Percentiles rank a stretch among this genome's conserved stretches.
These are phyloP conservation scores for Hyaloscypha variabilis DNA, from an alignment of 495 filamentous ascomycete genomes.

Conservation along the genomic window DNA sequence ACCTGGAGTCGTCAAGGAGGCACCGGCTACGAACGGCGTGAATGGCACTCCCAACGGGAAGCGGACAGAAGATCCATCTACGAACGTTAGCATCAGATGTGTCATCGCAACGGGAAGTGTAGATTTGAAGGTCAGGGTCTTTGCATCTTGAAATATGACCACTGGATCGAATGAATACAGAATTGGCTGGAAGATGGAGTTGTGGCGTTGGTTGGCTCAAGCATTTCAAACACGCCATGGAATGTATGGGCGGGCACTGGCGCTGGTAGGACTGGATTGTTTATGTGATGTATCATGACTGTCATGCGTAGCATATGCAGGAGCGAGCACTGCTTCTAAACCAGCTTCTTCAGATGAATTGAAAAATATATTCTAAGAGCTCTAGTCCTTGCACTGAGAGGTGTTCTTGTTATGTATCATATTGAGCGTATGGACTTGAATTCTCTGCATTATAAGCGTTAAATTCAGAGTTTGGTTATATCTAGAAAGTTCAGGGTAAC, in stretches of 20 bases:
- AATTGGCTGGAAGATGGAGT: constrained; percentile 10
- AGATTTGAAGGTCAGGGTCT: constrained; percentile 62
- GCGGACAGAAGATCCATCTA: constrained; percentile 43
- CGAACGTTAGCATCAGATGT: constrained; percentile 48
- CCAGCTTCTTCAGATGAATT: not conserved
- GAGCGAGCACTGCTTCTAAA: not conserved
- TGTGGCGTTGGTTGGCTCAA: constrained; percentile 26
- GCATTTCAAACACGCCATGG: not conserved
- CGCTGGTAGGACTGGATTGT: not conserved
- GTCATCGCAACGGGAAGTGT: constrained; percentile 67
- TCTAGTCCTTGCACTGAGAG: not conserved
- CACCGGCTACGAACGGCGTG: constrained; percentile 43
- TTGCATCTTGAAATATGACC: constrained; percentile 44
- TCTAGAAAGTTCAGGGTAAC: too few species aligned
- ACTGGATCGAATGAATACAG: not conserved
- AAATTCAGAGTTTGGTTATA: too few species aligned
- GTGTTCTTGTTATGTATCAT: not conserved
- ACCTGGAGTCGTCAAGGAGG: constrained; percentile 70
- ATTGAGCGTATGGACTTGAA: too few species aligned
- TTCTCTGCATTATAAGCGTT: too few species aligned
- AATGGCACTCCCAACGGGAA: constrained; percentile 57
- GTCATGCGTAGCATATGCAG: constrained; percentile 28
- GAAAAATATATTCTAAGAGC: not conserved
- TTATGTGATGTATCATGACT: constrained; percentile 10
- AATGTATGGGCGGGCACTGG: too few species aligned